Percentiles rank a stretch among this genome's conserved stretches.
These are phyloP conservation scores for Fistulifera pelliculosa DNA, from an alignment of 108 stramenopile species.

Conservation along the genomic window DNA sequence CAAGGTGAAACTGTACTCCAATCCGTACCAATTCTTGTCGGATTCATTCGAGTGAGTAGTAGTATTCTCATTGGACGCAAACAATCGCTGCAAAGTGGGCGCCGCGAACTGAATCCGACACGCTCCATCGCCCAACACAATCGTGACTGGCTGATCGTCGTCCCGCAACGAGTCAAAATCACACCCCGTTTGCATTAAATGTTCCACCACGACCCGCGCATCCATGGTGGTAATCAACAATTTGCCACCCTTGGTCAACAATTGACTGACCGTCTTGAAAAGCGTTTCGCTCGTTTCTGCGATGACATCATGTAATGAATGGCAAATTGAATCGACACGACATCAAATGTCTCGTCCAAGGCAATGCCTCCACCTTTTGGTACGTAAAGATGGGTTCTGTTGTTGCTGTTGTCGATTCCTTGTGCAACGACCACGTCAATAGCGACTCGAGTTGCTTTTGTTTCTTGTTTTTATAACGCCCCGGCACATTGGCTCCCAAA, in stretches of 20 bases:
- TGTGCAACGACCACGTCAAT: constrained; percentile 59
- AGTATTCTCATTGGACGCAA: constrained; percentile 17
- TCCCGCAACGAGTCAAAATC: constrained; percentile 30
- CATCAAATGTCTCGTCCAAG: constrained; percentile 73
- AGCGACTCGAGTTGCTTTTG: constrained; percentile 7
- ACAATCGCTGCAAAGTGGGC: constrained; percentile 42
- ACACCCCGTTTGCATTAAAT: constrained; percentile 66
- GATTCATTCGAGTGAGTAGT: constrained; percentile 8
- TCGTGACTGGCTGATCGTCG: constrained; percentile 30
- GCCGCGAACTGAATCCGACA: constrained; percentile 65
- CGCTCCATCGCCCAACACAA: constrained; percentile 55
- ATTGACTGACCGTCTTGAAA: constrained; percentile 85
- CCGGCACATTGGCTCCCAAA: constrained; percentile 86
- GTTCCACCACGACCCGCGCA: constrained; percentile 67
- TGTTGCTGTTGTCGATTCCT: constrained; percentile 37
- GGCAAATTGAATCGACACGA: constrained; percentile 96
- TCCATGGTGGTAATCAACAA: constrained; percentile 96
- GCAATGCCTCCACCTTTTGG: constrained; percentile 55
- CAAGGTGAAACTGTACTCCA: constrained; percentile 82
- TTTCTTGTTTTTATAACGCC: constrained; percentile 49
- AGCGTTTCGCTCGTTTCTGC: constrained; percentile 66
- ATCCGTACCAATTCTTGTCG: constrained; percentile 66
- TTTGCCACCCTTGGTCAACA: constrained; percentile 83
- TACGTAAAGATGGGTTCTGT: constrained; percentile 49
- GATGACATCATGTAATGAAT: constrained; percentile 98